Evolutionary conservation across 768 basidiomycete species (phyloP), one percentile per base, ranked within the genome.

Genomic region (Rhodotorula sphaerocarpa): DNA sequence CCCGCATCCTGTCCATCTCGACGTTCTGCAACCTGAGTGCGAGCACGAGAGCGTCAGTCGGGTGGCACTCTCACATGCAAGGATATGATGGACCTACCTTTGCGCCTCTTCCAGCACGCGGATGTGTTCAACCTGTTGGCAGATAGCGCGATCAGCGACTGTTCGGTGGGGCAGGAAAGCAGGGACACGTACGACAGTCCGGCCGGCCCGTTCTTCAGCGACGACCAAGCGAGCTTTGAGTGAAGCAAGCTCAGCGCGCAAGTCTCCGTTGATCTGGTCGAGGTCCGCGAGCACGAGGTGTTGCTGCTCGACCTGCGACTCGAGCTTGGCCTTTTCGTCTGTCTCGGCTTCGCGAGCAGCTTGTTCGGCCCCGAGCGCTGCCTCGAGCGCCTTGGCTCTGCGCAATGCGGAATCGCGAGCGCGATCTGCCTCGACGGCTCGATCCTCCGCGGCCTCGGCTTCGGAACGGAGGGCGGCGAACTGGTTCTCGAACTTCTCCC

Each of bases 391-490:
- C 28, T 92, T 87, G 62, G 87, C 73, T 68, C 90, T 86, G 7
- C 86, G 82, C 51, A 83, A 81, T 65, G 85, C 83, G 21, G 83
- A 79, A 16, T 82, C 83, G 73, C 88, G 83, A 60, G 91, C 90
- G 34, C 88, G 81, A 74, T 96, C 87, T 53, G 88, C 80, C 69
- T 87, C 84, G 10, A 95, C 79, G 2, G 88, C 82, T 0, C 85
- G 82, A 72, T 97, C 93, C 75, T 99, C 93, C 59, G 90, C 86
- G 60, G 86, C 85, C 59, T 86, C 83, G 63, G 85, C 86, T 70
- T 88, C 88, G 41, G 81, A 79, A 70, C 88, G 86, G 10, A 86
- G 81, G 27, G 80, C 75, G 0, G 78, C 74, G n/a, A 93, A 76
- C 73, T 91, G 86, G 43, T 86, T 84, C 67, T 92, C 88, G 51